Percentiles rank a stretch among this genome's conserved stretches.
Conservation (phyloP, 2,329 filamentous ascomycete species). For the Neopestalotiopsis sp. region DNA sequence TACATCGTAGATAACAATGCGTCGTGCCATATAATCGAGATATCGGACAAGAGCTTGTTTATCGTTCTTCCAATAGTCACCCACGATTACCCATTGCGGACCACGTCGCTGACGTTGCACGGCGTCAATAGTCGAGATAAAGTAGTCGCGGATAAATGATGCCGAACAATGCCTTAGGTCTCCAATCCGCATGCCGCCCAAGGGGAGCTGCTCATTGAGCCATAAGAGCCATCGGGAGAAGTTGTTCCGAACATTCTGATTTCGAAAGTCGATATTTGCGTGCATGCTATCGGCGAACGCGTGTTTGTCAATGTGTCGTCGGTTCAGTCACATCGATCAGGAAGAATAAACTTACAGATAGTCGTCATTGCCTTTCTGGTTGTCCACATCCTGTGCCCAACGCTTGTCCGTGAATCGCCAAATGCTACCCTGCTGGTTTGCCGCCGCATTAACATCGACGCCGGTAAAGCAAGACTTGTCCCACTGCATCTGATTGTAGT, state of each 20-base stretch:
- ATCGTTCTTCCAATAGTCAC: not conserved
- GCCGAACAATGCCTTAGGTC: not conserved
- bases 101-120: not conserved
- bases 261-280: not conserved
- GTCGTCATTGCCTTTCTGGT: not conserved
- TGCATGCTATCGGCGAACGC: not conserved
- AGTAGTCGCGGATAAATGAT: not conserved
- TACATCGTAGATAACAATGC: not conserved
- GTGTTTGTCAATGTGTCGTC: not conserved
- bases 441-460: slow-evolving; percentile 65
- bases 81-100: not conserved
- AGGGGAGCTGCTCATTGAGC: not conserved
- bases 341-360: not conserved
- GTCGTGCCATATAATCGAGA: not conserved
- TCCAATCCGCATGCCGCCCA: not conserved
- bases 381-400: slow-evolving; percentile 59
- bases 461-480: slow-evolving; percentile 71
- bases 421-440: slow-evolving; percentile 59
- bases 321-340: no score
- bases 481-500: slow-evolving; percentile 67
- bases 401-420: slow-evolving; percentile 65
- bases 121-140: not conserved
- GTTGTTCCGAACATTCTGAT: not conserved
- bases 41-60: not conserved
- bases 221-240: not conserved